Evolutionary conservation across 2,329 filamentous ascomycete species (phyloP).

Genomic region (Paraphoma chrysanthemicola): DNA sequence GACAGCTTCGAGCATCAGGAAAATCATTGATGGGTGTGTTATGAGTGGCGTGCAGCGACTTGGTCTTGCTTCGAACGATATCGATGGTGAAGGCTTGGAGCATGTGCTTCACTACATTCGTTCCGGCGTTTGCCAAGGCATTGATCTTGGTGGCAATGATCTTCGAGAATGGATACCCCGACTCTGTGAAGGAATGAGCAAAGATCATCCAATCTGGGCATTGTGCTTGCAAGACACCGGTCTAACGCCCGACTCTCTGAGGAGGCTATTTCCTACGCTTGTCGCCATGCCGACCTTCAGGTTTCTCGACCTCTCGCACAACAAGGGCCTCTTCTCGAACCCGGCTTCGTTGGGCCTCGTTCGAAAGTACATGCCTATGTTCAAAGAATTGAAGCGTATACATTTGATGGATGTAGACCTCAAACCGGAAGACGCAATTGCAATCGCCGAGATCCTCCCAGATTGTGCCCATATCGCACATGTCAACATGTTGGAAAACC

Average conservation of each 20-base stretch:
- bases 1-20: slow-evolving; percentile 72
- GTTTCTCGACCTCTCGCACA: slow-evolving; percentile 93
- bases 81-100: slow-evolving; percentile 75
- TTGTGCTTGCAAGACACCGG: slow-evolving; percentile 88
- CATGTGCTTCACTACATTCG: slow-evolving; percentile 80
- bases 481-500: slow-evolving; percentile 85
- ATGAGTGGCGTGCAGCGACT: slow-evolving; percentile 79
- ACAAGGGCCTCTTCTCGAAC: slow-evolving; percentile 78
- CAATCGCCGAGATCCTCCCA: slow-evolving; percentile 86
- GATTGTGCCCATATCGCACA: slow-evolving; percentile 84
- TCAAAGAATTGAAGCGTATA: slow-evolving; percentile 79
- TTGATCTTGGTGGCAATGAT: slow-evolving; percentile 90
- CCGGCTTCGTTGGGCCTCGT: slow-evolving; percentile 78
- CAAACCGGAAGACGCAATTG: slow-evolving; percentile 86
- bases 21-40: slow-evolving; percentile 81
- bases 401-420: slow-evolving; percentile 86
- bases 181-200: slow-evolving; percentile 59
- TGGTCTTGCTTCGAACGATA: slow-evolving; percentile 81
- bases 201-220: slow-evolving; percentile 71
- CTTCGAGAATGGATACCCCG: slow-evolving; percentile 56
- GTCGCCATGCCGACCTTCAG: slow-evolving; percentile 74
- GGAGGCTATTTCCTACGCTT: slow-evolving; percentile 76
- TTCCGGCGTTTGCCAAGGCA: slow-evolving; percentile 79
- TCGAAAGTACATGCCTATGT: slow-evolving; percentile 82
- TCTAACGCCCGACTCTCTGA: slow-evolving; percentile 74